A percentile compares a stretch with the other conserved stretches of the same genome.
phyloP scores from a whole-genome alignment of 208 protist genomes.

The Leishmania gerbilli region DNA sequence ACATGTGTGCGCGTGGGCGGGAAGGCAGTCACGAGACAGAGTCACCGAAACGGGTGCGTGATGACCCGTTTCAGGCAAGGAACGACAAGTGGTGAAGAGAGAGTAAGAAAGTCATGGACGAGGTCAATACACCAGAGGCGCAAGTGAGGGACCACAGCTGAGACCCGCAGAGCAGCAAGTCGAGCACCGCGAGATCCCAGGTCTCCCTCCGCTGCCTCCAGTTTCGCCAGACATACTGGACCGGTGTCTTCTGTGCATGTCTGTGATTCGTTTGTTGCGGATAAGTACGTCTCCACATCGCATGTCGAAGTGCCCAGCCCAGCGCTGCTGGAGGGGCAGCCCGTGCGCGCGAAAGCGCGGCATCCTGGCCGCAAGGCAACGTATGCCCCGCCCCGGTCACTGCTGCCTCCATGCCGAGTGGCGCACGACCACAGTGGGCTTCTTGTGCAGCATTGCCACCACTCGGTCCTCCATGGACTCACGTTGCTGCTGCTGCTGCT shows the following conservation, averaged over 20 bases:
- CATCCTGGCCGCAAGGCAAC: neutral
- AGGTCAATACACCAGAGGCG: neutral
- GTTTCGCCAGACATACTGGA: neutral
- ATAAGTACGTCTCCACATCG: neutral
- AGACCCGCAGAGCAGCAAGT: neutral
- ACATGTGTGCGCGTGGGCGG: neutral
- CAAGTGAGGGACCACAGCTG: neutral
- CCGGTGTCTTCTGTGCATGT: neutral
- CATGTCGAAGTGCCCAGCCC: neutral
- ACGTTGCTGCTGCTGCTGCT: neutral
- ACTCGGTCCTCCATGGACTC: slow-evolving; percentile 26
- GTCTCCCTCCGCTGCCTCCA: neutral
- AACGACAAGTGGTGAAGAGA: neutral
- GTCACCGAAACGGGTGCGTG: neutral
- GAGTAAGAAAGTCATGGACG: neutral
- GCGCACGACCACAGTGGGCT: slow-evolving; percentile 25
- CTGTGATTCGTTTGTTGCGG: neutral
- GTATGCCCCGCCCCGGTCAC: neutral
- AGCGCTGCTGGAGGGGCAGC: neutral
- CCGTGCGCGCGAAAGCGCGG: neutral
- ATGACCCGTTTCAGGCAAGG: neutral
- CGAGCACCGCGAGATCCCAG: neutral
- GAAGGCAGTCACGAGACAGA: neutral
- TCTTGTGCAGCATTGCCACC: slow-evolving; percentile 21
- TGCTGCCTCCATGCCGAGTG: slow-evolving; percentile 18